These are phyloP conservation scores for Aegilops umbellulata DNA, from an alignment of 176 grass and related monocot genomes.

Conservation along the genomic window DNA sequence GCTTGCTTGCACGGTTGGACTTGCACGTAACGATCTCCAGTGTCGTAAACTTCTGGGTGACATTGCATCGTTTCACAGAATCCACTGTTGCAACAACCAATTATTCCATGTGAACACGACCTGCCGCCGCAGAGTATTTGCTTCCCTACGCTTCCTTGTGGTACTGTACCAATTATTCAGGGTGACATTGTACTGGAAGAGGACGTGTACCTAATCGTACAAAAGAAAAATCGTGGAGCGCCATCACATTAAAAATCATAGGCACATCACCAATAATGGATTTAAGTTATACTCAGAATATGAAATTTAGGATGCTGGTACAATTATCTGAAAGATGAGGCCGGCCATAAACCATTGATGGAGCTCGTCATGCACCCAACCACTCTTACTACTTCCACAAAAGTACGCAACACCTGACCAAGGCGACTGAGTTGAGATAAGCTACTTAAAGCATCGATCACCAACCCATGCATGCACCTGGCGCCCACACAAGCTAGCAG, in stretches of 20 bases:
- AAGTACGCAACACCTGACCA: not conserved
- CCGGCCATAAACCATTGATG: conserved; percentile 29
- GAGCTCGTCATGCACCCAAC: conserved; percentile 8
- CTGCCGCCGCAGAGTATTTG: not conserved
- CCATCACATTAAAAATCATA: not conserved
- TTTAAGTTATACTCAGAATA: not conserved
- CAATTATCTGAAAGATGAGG: not conserved
- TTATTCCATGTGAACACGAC: conserved; percentile 21
- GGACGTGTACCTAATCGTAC: not conserved
- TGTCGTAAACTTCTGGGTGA: not conserved
- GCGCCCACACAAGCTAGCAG: not conserved
- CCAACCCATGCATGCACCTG: conserved; percentile 37
- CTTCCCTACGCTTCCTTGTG: not conserved
- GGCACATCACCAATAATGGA: no score
- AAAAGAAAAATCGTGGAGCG: no score
- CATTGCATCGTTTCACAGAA: not conserved
- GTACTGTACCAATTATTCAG: not conserved
- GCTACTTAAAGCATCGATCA: conserved; percentile 7
- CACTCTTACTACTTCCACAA: not conserved
- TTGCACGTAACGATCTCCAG: not conserved
- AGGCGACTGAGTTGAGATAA: not conserved
- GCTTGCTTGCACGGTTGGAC: not conserved
- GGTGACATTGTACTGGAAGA: not conserved
- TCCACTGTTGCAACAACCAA: not conserved
- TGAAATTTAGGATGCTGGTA: not conserved